Evolutionary conservation across 106 monocot species (phyloP), one percentile per base, ranked within the genome.

Genomic region (Allium fistulosum): DNA sequence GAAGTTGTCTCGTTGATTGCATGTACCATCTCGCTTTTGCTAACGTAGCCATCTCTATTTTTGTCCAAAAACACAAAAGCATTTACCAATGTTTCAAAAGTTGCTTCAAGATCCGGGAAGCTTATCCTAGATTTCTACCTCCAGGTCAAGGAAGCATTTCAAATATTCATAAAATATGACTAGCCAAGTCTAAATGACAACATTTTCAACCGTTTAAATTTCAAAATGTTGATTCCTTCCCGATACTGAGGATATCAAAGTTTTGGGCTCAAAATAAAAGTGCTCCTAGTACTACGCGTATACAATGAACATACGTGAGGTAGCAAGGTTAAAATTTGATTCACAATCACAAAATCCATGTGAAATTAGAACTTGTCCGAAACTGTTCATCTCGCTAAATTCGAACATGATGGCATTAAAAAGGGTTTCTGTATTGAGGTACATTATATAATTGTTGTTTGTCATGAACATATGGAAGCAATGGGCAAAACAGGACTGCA

Each of bases 51-150:
- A 74, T 94, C 94, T 77, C 85, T 90, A 61, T 95, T 95, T 70
- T 91, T 83, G 77, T 94, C 94, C 83, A 94, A 79, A 63, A 94
- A 94, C 56, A 94, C 94, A 74, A 95, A 95, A 64, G 89, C 71
- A 78, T 85, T 79, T 14, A 89, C 89, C 66, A 89, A 62, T 58
- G 72, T 82, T 66, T 89, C 80, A 77, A 89, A 89, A 58, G 89
- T 81, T 26, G 74, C 74, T 58, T 89, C 81, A 57, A 85, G 76
- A 26, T 78, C 58, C 11, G 63, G 73, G 17, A 84, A 65, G 37
- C 85, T 82, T 71, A 89, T 77, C 17, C 53, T 53, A 12, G 76
- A 85, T 82, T 89, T 85, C 89, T 89, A 72, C 11, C 57, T 69
- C 27, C 52, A 57, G 52, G 67, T 83, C 67, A 72, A 63, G 71